Evolutionary conservation across 768 basidiomycete species (phyloP).

Genomic region (Chalciporus pseudorubinellus): DNA sequence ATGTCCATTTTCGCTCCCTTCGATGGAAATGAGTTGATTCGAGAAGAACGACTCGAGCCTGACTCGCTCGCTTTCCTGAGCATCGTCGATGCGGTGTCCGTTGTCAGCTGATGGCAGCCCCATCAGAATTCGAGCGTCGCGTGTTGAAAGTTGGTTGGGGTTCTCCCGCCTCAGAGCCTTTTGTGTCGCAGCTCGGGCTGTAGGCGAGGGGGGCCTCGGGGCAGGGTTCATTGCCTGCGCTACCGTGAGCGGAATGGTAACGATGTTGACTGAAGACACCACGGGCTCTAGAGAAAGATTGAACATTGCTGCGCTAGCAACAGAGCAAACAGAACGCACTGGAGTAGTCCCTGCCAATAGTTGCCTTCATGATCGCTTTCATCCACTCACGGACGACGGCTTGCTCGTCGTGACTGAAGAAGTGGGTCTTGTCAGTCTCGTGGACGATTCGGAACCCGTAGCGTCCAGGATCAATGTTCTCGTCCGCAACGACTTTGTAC

Average conservation of each 20-base stretch:
- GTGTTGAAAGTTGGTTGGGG: conserved; percentile 73
- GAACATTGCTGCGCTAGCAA: neutral
- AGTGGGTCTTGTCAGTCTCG: conserved; percentile 82
- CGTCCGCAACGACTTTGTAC: conserved; percentile 91
- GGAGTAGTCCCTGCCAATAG: conserved; percentile 90
- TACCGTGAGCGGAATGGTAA: conserved; percentile 90
- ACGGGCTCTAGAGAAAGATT: conserved; percentile 65
- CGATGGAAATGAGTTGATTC: conserved; percentile 32
- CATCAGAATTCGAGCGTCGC: conserved; percentile 78
- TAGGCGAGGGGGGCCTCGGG: conserved; percentile 91
- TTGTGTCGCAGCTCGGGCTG: conserved; percentile 83
- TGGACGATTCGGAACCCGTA: conserved; percentile 96
- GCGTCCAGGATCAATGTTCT: conserved; percentile 85
- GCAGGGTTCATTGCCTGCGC: conserved; percentile 97
- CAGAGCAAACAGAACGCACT: conserved; percentile 48
- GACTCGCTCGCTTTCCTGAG: conserved; percentile 43
- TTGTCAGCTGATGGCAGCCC: conserved; percentile 42
- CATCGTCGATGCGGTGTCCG: conserved; percentile 17
- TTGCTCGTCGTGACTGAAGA: conserved; percentile 90
- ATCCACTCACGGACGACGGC: conserved; percentile 91
- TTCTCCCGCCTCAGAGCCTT: conserved; percentile 83
- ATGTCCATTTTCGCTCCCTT: conserved; percentile 14
- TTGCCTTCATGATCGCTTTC: conserved; percentile 99
- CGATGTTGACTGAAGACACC: conserved; percentile 94
- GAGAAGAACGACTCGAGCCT: conserved; percentile 58